Evolutionary conservation across 805 yeast genomes (phyloP).

Genomic region (Teunomyces kruisii): DNA sequence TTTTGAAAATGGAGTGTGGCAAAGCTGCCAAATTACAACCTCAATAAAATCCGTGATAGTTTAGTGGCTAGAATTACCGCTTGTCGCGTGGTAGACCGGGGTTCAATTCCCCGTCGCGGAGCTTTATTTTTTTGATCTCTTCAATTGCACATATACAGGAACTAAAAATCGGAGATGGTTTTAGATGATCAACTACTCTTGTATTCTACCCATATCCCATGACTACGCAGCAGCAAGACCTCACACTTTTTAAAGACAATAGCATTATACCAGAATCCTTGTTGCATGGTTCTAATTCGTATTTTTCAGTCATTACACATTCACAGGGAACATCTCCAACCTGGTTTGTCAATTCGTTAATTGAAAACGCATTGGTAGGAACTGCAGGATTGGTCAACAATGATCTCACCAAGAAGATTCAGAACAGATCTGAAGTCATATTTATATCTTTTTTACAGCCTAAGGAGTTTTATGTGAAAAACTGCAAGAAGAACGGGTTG

Average conservation of each 20-base stretch:
- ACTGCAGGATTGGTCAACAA: conserved; percentile 42
- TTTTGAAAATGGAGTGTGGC: no score
- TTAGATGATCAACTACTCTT: background rate
- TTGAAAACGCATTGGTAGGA: conserved; percentile 52
- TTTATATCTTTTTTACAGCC: conserved; percentile 37
- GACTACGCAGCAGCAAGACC: conserved; percentile 46
- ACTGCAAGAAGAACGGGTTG: conserved; percentile 40
- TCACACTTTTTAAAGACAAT: conserved; percentile 51
- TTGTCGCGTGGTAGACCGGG: conserved; percentile 22
- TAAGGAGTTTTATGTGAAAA: conserved; percentile 31
- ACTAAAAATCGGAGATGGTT: background rate
- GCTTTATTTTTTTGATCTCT: conserved; percentile 1
- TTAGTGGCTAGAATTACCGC: conserved; percentile 22
- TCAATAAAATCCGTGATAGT: conserved; percentile 13
- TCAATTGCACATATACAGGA: background rate
- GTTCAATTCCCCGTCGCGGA: conserved; percentile 22
- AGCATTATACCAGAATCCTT: conserved; percentile 37
- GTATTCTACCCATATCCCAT: background rate
- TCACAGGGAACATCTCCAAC: conserved; percentile 56
- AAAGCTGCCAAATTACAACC: no score
- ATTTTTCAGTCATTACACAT: conserved; percentile 30
- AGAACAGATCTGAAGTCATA: conserved; percentile 28
- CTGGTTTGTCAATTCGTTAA: conserved; percentile 59
- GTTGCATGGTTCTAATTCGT: conserved; percentile 15
- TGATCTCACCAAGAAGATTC: conserved; percentile 20